Evolutionary conservation across 2,329 filamentous ascomycete species (phyloP), one percentile per base, ranked within the genome.

Genomic region (Ophiostoma sp.): DNA sequence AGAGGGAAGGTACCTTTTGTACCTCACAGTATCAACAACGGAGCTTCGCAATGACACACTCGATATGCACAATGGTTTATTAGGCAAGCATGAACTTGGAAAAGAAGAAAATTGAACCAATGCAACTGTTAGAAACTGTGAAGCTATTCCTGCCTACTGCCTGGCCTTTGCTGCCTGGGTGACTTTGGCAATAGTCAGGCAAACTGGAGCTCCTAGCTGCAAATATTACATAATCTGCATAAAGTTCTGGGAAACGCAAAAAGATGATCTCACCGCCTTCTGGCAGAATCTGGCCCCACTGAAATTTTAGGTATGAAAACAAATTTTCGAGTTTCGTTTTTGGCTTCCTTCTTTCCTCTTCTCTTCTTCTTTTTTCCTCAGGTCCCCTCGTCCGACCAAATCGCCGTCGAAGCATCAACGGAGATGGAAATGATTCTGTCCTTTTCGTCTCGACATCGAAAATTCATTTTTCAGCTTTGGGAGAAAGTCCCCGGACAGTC

Each of bases 401-500:
- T 98, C 95, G 95, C 95, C 92, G 91, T 97, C 94, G 92, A 97
- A 98, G 95, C 95, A 94, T 93, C 92, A 86, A 97, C 93, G 92
- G 93, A 92, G 87, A 89, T 80, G 79, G 79, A 82, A 78, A 48
- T 80, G 80, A 81, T 78, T 79, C 79, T 82, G 77, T 84, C 3
- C 28, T 57, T 52, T 81, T 81, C 80, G 77, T 81, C 79, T 80
- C 78, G 75, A 69, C 76, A 80, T 55, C 22, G 22, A 78, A 77
- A 79, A 19, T n/a, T 28, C 42, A 52, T 42, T 25, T 61, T 28
- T 48, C 22, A 81, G 95, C 95, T 98, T 98, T 96, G 94, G 95
- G 95, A 97, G 95, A 98, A 98, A 98, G 95, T 98, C 95, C 95
- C 95, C 95, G 95, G 95, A 98, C 95, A 91, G 75, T 61, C 72